Evolutionary conservation across 73 alveolate genomes (phyloP).

Genomic region (Tetrahymena elliotti): DNA sequence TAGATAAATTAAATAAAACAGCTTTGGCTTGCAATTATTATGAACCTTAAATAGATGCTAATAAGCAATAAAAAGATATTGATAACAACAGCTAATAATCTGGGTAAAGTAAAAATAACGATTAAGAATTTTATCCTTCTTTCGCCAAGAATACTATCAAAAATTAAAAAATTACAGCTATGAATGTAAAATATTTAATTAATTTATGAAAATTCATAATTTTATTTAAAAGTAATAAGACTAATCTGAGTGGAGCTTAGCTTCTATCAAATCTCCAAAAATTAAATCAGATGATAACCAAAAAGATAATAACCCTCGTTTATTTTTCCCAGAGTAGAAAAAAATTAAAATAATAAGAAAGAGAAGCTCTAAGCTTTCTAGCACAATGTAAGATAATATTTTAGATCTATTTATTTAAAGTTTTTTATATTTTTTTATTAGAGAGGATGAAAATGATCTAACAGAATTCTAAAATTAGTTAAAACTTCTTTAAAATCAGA

Average conservation of each 20-base stretch:
- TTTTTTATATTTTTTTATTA: neutral
- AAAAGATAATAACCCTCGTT: neutral
- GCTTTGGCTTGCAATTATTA: neutral
- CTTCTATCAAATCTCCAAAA: neutral
- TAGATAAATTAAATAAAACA: neutral
- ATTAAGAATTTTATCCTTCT: neutral
- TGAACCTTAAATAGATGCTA: neutral
- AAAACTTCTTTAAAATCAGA: neutral
- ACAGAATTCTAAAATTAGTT: neutral
- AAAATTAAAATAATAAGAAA: neutral
- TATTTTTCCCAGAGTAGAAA: neutral
- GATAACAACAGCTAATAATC: neutral
- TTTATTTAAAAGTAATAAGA: neutral
- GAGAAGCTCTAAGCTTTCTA: neutral
- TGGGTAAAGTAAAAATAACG: neutral
- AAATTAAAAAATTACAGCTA: neutral
- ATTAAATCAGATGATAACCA: neutral
- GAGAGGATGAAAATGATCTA: neutral
- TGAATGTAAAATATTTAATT: neutral
- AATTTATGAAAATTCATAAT: neutral
- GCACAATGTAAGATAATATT: neutral
- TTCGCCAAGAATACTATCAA: neutral
- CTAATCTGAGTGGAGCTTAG: neutral
- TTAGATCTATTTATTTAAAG: neutral
- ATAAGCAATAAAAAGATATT: neutral